Evolutionary conservation across 1,284 basidiomycete species (phyloP).

Genomic region (Ceratobasidium sp.): DNA sequence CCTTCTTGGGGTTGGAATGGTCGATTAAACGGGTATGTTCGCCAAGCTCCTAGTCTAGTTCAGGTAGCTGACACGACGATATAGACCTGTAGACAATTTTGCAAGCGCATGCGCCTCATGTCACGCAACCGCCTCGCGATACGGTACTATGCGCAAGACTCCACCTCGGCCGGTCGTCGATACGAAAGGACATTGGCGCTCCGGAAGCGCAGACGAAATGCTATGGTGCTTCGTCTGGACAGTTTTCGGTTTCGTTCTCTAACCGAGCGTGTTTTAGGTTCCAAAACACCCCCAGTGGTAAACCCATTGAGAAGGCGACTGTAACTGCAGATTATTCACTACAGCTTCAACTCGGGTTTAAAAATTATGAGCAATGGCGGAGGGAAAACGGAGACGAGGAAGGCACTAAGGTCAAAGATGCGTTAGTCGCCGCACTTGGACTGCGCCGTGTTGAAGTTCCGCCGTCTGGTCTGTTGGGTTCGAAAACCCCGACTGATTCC

Average conservation of each 20-base stretch:
- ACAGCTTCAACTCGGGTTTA: conserved; percentile 40
- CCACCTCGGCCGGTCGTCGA: conserved; percentile 5
- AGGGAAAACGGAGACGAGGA: not conserved
- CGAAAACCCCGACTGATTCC: not conserved
- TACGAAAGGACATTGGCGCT: conserved; percentile 21
- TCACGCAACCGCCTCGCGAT: conserved; percentile 25
- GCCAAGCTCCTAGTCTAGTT: not conserved
- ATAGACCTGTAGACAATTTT: conserved; percentile 26
- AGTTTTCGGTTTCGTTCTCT: not conserved
- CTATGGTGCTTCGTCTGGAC: not conserved
- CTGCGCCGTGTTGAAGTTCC: conserved; percentile 22
- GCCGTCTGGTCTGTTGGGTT: not conserved
- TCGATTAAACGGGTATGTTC: conserved; percentile 41
- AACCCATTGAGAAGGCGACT: conserved; percentile 30
- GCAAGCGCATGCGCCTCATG: conserved; percentile 25
- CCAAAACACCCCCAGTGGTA: conserved; percentile 37
- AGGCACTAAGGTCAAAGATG: not conserved
- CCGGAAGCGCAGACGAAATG: conserved; percentile 40
- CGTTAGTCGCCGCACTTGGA: not conserved
- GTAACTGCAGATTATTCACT: conserved; percentile 42
- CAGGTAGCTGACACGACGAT: not conserved
- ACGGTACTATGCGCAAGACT: conserved; percentile 23
- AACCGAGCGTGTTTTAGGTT: conserved; percentile 12
- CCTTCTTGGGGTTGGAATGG: conserved; percentile 48
- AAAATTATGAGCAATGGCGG: conserved; percentile 26